Conservation (phyloP, 169 alveolate species). For the Toxoplasma gondii region DNA sequence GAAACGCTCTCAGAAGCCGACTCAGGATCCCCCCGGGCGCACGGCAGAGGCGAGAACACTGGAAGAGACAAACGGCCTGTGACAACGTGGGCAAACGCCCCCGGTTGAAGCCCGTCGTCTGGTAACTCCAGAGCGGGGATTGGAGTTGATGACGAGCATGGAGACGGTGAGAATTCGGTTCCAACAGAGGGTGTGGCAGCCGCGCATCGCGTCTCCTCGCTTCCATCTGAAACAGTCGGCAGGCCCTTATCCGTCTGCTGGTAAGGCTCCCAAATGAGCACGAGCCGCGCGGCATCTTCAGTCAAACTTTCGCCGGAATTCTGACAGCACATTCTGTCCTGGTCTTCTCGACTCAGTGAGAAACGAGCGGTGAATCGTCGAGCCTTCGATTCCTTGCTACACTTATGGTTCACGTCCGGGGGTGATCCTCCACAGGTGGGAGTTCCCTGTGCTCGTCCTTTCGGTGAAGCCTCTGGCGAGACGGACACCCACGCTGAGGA, state of each 20-base stretch:
- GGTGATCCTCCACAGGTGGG: not conserved
- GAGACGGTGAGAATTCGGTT: not conserved
- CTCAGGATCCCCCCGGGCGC: not conserved
- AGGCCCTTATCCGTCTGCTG: not conserved
- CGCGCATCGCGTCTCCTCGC: not conserved
- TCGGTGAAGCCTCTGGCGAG: too few relatives aligned
- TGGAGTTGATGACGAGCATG: not conserved
- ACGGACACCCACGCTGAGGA: too few relatives aligned
- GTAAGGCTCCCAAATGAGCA: slow-evolving; percentile 22
- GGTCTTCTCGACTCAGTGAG: not conserved
- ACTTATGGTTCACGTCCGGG: not conserved
- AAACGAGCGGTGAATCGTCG: not conserved
- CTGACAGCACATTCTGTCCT: not conserved
- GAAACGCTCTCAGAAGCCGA: not conserved
- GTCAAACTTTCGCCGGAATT: not conserved
- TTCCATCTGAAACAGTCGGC: not conserved
- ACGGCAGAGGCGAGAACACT: not conserved
- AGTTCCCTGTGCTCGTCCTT: not conserved
- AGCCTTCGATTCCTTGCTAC: not conserved
- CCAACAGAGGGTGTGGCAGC: not conserved
- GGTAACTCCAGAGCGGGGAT: slow-evolving; percentile 10
- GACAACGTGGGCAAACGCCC: slow-evolving; percentile 13
- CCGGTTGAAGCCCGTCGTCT: slow-evolving; percentile 10
- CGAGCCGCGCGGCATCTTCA: slow-evolving; percentile 20
- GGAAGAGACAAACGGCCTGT: slow-evolving; percentile 23